A percentile compares a stretch with the other conserved stretches of the same genome.
Evolutionary conservation across 352 stramenopile species (phyloP).

Genomic region (Phytophthora ramorum): DNA sequence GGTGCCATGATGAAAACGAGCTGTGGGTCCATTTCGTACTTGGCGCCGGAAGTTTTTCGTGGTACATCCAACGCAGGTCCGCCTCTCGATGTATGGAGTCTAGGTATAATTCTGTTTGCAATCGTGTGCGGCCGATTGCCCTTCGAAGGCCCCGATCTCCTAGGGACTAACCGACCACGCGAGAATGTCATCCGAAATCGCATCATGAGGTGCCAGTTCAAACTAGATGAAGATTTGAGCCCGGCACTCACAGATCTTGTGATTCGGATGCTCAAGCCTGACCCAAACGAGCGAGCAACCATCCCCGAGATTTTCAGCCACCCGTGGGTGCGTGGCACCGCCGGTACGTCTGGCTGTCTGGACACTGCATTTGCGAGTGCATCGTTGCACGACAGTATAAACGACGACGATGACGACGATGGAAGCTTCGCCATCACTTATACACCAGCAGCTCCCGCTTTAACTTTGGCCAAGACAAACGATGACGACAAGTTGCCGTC

Average conservation of each 20-base stretch:
- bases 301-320: constrained; percentile 90
- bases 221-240: constrained; percentile 78
- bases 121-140: constrained; percentile 84
- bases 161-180: constrained; percentile 73
- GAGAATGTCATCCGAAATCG: constrained; percentile 88
- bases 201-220: constrained; percentile 89
- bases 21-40: constrained; percentile 88
- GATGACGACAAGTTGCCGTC: constrained; percentile 70
- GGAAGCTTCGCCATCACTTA: constrained; percentile 61
- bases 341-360: constrained; percentile 40
- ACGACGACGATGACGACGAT: constrained; percentile 54
- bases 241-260: constrained; percentile 78
- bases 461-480: constrained; percentile 21
- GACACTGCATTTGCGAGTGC: constrained; percentile 24
- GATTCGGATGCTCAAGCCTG: constrained; percentile 78
- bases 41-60: constrained; percentile 88
- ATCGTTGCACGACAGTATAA: constrained; percentile 33
- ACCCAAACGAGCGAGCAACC: constrained; percentile 80
- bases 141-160: constrained; percentile 84
- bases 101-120: constrained; percentile 89
- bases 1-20: constrained; percentile 90
- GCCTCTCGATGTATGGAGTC: constrained; percentile 92
- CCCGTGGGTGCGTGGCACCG: constrained; percentile 72
- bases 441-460: constrained; percentile 41
- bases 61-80: constrained; percentile 84